Evolutionary conservation across 495 filamentous ascomycete species (phyloP).

Genomic region (Trichoderma erinaceum): DNA sequence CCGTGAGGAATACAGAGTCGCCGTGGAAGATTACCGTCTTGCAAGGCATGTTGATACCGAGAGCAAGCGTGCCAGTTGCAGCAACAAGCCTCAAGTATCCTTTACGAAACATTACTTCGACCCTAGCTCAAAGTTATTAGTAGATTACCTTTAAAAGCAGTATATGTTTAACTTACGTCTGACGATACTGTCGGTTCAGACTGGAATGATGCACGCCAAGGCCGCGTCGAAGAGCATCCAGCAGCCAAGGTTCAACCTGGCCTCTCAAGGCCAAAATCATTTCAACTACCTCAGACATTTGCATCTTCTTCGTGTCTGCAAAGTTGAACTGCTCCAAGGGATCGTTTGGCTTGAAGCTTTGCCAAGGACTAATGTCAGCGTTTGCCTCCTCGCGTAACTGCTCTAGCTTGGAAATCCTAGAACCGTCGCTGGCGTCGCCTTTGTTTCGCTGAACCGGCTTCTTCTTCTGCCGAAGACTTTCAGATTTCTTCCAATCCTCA

Average conservation of each 20-base stretch:
- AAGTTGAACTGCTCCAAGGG: slow-evolving; percentile 60
- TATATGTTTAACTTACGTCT: slow-evolving; percentile 34
- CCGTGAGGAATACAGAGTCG: slow-evolving; percentile 63
- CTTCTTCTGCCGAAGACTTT: slow-evolving; percentile 24
- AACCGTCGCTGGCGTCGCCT: slow-evolving; percentile 37
- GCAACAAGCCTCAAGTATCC: slow-evolving; percentile 67
- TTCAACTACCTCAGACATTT: slow-evolving; percentile 45
- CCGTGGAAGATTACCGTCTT: slow-evolving; percentile 73
- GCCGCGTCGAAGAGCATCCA: slow-evolving; percentile 54
- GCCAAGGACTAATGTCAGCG: slow-evolving; percentile 48
- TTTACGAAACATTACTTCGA: slow-evolving; percentile 68
- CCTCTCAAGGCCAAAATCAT: slow-evolving; percentile 40
- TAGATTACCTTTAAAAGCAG: neutral
- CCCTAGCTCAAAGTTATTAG: slow-evolving; percentile 31
- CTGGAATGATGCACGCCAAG: slow-evolving; percentile 73
- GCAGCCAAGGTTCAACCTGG: slow-evolving; percentile 43
- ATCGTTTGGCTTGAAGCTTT: slow-evolving; percentile 57
- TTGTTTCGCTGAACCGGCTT: slow-evolving; percentile 34
- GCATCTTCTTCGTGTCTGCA: slow-evolving; percentile 51
- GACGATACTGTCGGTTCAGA: slow-evolving; percentile 70
- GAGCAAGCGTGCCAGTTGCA: slow-evolving; percentile 66
- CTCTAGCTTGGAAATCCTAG: slow-evolving; percentile 46
- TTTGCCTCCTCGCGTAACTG: slow-evolving; percentile 46
- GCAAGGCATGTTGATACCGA: slow-evolving; percentile 84
- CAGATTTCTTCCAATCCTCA: slow-evolving; percentile 43